phyloP scores from a whole-genome alignment of 305 asterid genomes.

The Rubia balearica region DNA sequence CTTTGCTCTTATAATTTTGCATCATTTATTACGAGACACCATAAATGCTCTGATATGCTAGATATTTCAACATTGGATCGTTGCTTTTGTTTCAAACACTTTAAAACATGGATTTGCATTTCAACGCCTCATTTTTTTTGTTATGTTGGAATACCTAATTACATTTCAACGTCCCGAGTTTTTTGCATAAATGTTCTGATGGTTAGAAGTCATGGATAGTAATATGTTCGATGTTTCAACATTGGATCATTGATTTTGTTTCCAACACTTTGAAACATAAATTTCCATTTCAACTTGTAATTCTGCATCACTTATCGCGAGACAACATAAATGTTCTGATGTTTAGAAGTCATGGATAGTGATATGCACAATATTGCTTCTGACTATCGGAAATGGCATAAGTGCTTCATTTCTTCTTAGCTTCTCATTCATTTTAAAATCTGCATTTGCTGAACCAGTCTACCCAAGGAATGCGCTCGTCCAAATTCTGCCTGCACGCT shows the following conservation, averaged over 20 bases:
- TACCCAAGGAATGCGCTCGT: slow-evolving; percentile 68
- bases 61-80: not conserved
- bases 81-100: not conserved
- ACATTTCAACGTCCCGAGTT: too few relatives aligned
- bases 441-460: slow-evolving; percentile 40
- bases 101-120: not conserved
- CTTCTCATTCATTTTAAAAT: slow-evolving; percentile 19
- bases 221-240: not conserved
- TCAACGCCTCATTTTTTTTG: not conserved
- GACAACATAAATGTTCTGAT: too few relatives aligned
- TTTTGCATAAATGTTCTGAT: not conserved
- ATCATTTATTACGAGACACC: not conserved
- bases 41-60: not conserved
- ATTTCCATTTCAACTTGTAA: not conserved
- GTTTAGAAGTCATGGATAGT: too few relatives aligned
- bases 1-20: not conserved
- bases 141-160: not conserved
- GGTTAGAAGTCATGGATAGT: too few relatives aligned
- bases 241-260: not conserved
- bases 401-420: not conserved
- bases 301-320: not conserved
- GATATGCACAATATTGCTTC: too few relatives aligned
- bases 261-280: not conserved
- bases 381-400: not conserved
- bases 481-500: slow-evolving; percentile 80